Evolutionary conservation across 345 rosid species (phyloP).

Genomic region (Boechera retrofracta): DNA sequence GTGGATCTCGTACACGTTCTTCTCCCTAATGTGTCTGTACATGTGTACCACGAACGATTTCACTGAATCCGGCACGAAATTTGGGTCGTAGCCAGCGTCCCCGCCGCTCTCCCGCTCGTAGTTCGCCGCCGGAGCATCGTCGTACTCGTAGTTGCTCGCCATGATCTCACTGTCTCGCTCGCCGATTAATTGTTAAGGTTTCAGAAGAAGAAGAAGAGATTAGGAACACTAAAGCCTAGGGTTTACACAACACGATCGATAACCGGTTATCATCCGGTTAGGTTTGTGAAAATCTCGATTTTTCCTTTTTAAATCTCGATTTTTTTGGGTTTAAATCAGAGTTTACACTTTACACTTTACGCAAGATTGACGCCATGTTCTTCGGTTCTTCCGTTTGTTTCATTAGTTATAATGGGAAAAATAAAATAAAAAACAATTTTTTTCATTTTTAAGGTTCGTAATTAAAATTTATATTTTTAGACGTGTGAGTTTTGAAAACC

Average conservation of each 20-base stretch:
- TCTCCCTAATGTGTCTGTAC: constrained; percentile 97
- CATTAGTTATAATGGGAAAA: no score
- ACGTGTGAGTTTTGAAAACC: no score
- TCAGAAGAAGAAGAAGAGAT: not conserved
- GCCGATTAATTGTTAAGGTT: not conserved
- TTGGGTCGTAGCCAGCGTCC: constrained; percentile 77
- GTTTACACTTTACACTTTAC: no score
- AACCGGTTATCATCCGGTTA: not conserved
- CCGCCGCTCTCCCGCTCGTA: constrained; percentile 46
- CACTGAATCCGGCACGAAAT: constrained; percentile 94
- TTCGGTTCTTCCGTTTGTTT: no score
- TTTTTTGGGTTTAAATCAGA: no score
- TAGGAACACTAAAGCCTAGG: not conserved
- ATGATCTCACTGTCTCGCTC: constrained; percentile 36
- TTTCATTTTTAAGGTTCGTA: no score
- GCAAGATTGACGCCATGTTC: no score
- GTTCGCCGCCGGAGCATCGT: constrained; percentile 50
- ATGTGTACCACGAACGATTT: constrained; percentile 89
- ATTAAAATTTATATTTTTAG: no score
- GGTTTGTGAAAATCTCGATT: no score
- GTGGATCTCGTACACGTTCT: constrained; percentile 98
- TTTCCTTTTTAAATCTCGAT: no score
- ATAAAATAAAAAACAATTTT: no score
- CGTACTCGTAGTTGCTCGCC: constrained; percentile 69
- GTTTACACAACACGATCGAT: no score